phyloP scores from a whole-genome alignment of 179 eudicot genomes.

The Heliamphora pulchella region DNA sequence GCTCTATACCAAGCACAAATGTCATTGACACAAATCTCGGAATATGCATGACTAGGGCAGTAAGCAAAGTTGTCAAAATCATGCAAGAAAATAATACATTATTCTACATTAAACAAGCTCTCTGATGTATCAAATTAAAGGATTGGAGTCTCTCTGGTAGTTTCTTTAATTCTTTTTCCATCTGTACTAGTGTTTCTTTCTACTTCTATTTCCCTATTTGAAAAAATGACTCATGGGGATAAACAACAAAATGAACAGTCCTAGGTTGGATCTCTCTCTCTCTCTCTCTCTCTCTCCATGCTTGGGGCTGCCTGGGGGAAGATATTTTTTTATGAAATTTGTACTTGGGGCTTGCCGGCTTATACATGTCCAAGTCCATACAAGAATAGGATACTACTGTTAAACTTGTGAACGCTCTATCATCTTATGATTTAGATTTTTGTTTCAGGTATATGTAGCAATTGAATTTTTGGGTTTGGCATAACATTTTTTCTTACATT shows the following conservation, averaged over 20 bases:
- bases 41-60: background rate
- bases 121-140: background rate
- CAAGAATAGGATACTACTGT: background rate
- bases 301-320: background rate
- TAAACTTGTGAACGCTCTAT: background rate
- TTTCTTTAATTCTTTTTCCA: background rate
- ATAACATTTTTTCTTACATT: no score
- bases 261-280: no score
- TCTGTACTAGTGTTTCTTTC: background rate
- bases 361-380: no score
- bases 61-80: background rate
- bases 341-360: no score
- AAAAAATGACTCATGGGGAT: background rate
- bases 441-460: background rate
- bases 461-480: background rate
- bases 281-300: no score
- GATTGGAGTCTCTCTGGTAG: background rate
- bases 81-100: no score
- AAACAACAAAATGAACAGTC: background rate
- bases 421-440: background rate
- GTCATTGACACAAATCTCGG: slow-evolving; percentile 2
- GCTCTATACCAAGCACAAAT: background rate
- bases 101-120: background rate
- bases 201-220: background rate
- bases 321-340: background rate